Percentiles rank a stretch among this genome's conserved stretches.
These are phyloP conservation scores for Cymbidium sinense DNA, from an alignment of 106 monocot species.

Conservation along the genomic window DNA sequence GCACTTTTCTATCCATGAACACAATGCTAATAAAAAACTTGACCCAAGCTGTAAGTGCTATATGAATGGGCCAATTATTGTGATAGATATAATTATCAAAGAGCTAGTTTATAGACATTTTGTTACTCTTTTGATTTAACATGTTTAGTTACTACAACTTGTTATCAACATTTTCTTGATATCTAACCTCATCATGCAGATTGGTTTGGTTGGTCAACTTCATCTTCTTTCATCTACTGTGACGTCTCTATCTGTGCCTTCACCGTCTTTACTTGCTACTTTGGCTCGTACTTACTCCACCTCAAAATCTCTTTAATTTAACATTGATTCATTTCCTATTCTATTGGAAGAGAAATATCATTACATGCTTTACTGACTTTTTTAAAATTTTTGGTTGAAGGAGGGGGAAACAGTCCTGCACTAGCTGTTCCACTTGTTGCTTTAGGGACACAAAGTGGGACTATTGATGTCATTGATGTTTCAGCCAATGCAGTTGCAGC, in stretches of 20 bases:
- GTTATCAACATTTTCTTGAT: not conserved
- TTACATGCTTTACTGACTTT: conserved; percentile 5
- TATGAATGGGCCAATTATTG: not conserved
- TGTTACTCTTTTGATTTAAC: not conserved
- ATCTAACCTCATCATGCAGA: conserved; percentile 44
- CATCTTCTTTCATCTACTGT: conserved; percentile 98
- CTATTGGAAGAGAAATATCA: not conserved
- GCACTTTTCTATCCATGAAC: not conserved
- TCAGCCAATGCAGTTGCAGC: conserved; percentile 80
- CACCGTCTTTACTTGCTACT: conserved; percentile 92
- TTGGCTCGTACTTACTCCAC: conserved; percentile 65
- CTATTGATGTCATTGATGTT: conserved; percentile 91
- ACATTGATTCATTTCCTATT: not conserved
- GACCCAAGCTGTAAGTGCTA: not conserved
- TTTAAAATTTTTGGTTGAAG: conserved; percentile 31
- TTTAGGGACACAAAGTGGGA: conserved; percentile 89
- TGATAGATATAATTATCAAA: not conserved
- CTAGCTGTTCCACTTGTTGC: conserved; percentile 97
- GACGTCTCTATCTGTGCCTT: conserved; percentile 87
- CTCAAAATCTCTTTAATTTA: conserved; percentile 5
- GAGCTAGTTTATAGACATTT: not conserved
- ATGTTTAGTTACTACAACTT: not conserved
- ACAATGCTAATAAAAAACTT: not conserved
- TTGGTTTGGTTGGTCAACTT: conserved; percentile 87
- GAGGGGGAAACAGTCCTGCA: conserved; percentile 94